Evolutionary conservation across 1,284 basidiomycete species (phyloP).

Genomic region (Rhodofomes roseus): DNA sequence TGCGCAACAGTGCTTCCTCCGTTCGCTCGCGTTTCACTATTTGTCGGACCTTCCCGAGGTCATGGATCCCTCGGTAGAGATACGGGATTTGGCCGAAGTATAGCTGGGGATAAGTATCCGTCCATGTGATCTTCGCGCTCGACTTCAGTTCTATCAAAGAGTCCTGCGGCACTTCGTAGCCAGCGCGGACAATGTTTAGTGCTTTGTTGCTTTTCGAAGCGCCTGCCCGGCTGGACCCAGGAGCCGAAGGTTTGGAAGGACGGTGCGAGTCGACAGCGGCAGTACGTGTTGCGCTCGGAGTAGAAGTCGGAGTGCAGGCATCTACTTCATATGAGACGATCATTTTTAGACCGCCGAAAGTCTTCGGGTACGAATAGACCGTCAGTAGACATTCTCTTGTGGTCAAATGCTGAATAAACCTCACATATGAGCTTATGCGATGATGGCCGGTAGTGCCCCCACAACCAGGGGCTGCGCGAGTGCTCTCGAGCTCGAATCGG

Average conservation of each 20-base stretch:
- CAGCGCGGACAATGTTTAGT: slow-evolving; percentile 35
- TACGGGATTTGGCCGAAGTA: slow-evolving; percentile 53
- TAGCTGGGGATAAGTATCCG: slow-evolving; percentile 43
- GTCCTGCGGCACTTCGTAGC: slow-evolving; percentile 35
- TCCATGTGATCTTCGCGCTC: slow-evolving; percentile 37
- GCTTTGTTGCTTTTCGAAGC: slow-evolving; percentile 6
- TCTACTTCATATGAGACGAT: slow-evolving; percentile 30
- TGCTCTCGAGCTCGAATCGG: slow-evolving; percentile 46
- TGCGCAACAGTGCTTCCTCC: slow-evolving; percentile 28
- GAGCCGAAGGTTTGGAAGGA: not conserved
- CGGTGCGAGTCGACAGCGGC: not conserved
- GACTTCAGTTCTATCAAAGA: slow-evolving; percentile 47
- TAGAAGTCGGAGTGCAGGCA: slow-evolving; percentile 13
- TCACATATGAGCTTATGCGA: slow-evolving; percentile 48
- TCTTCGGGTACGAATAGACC: not conserved
- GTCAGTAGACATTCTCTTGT: not conserved
- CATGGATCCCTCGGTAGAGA: slow-evolving; percentile 45
- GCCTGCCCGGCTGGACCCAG: not conserved
- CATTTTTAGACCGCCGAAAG: slow-evolving; percentile 18
- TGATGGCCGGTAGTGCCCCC: slow-evolving; percentile 41
- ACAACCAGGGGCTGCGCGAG: slow-evolving; percentile 37
- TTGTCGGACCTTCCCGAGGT: slow-evolving; percentile 38
- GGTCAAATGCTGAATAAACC: slow-evolving; percentile 13
- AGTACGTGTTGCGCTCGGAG: too few species aligned
- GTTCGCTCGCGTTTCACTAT: slow-evolving; percentile 38